Conservation (phyloP, 1,284 basidiomycete genomes). For the Austroboletus olivaceoglutinosus region DNA sequence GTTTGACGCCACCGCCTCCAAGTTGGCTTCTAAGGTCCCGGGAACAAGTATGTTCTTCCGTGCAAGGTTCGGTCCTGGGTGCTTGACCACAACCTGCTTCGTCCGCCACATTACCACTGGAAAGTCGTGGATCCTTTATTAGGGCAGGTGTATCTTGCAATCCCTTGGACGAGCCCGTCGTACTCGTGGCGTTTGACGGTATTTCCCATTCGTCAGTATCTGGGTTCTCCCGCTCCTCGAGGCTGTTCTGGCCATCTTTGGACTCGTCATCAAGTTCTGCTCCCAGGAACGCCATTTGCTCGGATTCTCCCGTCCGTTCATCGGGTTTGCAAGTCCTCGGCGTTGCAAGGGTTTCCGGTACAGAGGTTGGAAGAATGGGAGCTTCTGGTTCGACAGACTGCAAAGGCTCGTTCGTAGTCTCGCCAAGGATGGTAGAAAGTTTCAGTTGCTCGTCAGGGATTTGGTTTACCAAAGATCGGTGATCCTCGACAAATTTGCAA, state of each 20-base stretch:
- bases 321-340: background rate
- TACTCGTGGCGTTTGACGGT: background rate
- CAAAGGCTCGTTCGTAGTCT: background rate
- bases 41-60: background rate
- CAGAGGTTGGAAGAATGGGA: background rate
- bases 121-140: conserved; percentile 2
- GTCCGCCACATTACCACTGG: background rate
- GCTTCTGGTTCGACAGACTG: background rate
- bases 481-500: background rate
- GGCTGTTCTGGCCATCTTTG: background rate
- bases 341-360: background rate
- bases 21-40: background rate
- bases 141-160: background rate
- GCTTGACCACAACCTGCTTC: too few relatives aligned
- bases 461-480: background rate
- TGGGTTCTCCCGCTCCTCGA: background rate
- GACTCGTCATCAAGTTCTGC: background rate
- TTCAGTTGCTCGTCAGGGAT: background rate
- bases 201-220: background rate
- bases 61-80: background rate
- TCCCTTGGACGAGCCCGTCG: background rate
- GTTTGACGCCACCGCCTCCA: background rate
- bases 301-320: background rate
- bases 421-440: background rate
- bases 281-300: background rate